Percentiles rank a stretch among this genome's conserved stretches.
These are phyloP conservation scores for Euptelea pleiosperma DNA, from an alignment of 164 flowering plant genomes.

Conservation along the genomic window DNA sequence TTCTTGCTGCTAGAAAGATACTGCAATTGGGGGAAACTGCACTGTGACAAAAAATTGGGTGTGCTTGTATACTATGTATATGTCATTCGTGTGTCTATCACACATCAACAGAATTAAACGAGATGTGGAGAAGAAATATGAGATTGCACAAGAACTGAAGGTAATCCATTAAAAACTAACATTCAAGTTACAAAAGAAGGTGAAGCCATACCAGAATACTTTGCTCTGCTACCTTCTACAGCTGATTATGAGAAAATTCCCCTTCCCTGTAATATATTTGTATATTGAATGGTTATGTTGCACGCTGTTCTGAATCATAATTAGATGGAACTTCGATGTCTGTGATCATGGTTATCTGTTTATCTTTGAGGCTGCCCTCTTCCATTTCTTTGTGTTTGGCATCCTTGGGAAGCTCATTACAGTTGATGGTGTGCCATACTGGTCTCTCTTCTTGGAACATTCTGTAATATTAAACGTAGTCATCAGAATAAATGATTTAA, in stretches of 20 bases:
- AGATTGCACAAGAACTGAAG: no score
- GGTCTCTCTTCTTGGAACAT: constrained; percentile 81
- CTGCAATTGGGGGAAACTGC: no score
- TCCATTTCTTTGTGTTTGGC: constrained; percentile 30
- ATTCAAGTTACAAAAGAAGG: background rate
- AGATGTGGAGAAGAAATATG: no score
- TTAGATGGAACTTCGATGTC: constrained; percentile 28
- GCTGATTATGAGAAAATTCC: background rate
- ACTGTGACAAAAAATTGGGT: no score
- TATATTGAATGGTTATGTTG: constrained; percentile 9
- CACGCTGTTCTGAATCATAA: constrained; percentile 26
- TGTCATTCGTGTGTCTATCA: no score
- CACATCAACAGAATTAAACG: no score
- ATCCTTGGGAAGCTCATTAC: constrained; percentile 61
- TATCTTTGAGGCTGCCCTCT: constrained; percentile 20
- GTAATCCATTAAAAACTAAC: no score
- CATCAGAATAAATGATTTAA: background rate
- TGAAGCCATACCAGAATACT: background rate
- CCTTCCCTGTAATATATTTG: no score
- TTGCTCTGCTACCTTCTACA: background rate
- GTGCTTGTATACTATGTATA: no score
- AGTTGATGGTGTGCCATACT: constrained; percentile 73
- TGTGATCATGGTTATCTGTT: constrained; percentile 39
- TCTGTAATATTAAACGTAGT: constrained; percentile 35
- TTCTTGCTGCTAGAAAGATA: no score